These are phyloP conservation scores for Teratosphaeria pseudoeucalypti DNA, from an alignment of 2,329 filamentous ascomycete genomes.

Conservation along the genomic window DNA sequence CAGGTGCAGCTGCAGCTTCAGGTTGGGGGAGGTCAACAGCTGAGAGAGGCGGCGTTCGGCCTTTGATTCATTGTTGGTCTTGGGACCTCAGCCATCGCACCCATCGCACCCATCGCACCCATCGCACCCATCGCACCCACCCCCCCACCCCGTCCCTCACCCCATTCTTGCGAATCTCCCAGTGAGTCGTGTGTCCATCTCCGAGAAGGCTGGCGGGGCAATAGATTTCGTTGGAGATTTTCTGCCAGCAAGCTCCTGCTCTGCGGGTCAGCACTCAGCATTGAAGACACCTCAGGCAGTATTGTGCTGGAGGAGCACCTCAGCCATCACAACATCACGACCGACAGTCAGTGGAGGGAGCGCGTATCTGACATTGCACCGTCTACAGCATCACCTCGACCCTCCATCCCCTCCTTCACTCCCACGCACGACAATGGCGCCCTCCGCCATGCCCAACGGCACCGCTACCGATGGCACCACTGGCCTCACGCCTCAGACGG, in stretches of 20 bases:
- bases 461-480: constrained; percentile 15
- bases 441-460: constrained; percentile 11
- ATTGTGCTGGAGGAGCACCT: not conserved
- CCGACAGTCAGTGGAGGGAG: not conserved
- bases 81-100: not conserved
- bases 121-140: not conserved
- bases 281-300: not conserved
- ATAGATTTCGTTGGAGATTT: constrained; percentile 2
- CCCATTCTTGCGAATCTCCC: not conserved
- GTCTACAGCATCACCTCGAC: not conserved
- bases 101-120: not conserved
- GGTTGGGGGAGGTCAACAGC: constrained; percentile 1
- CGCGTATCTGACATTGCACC: not conserved
- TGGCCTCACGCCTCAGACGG: constrained; percentile 21
- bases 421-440: constrained; percentile 31
- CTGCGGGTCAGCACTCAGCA: not conserved
- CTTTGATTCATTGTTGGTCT: not conserved
- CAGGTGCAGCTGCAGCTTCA: not conserved
- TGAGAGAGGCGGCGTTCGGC: not conserved
- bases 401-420: constrained; percentile 2
- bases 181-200: not conserved
- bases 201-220: not conserved
- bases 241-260: constrained; percentile 6
- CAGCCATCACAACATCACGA: not conserved
- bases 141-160: not conserved